Percentiles rank a stretch among this genome's conserved stretches.
Conservation (phyloP, 2,329 filamentous ascomycete species). For the Tolypocladium pustulatum region DNA sequence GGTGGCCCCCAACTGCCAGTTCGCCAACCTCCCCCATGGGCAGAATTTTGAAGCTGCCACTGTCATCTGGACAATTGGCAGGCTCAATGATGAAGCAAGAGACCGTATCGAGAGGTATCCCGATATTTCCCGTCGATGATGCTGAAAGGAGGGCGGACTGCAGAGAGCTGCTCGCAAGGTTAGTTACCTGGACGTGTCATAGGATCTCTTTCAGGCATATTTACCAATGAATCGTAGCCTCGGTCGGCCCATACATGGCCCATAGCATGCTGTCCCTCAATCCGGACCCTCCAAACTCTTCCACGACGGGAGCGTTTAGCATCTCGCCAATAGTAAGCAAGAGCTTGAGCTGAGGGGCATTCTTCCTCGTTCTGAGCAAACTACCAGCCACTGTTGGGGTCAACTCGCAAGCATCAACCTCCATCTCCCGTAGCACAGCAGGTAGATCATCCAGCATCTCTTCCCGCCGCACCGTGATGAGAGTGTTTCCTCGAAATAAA, state of each 20-base stretch:
- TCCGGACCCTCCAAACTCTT: constrained; percentile 61
- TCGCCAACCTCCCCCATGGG: constrained; percentile 63
- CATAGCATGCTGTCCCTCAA: constrained; percentile 56
- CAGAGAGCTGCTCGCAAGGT: constrained; percentile 44
- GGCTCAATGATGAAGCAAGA: constrained; percentile 61
- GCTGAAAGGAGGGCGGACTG: constrained; percentile 49
- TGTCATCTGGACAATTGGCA: constrained; percentile 8
- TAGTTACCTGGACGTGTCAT: not conserved
- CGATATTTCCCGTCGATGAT: constrained; percentile 59
- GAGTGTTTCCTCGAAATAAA: constrained; percentile 59
- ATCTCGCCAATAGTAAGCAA: constrained; percentile 89
- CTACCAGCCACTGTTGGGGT: constrained; percentile 81
- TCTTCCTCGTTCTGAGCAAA: constrained; percentile 55
- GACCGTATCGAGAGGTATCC: constrained; percentile 68
- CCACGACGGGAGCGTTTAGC: constrained; percentile 66
- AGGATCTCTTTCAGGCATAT: constrained; percentile 3
- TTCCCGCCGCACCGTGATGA: constrained; percentile 60
- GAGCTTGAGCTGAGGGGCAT: constrained; percentile 57
- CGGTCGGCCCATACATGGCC: constrained; percentile 92
- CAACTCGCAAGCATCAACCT: constrained; percentile 76
- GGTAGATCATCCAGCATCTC: constrained; percentile 68
- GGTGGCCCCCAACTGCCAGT: constrained; percentile 68
- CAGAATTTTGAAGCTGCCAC: constrained; percentile 38
- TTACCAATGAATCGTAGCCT: constrained; percentile 78
- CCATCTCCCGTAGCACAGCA: constrained; percentile 49